Base-by-base conservation (phyloP, 345 rosid species). In the Durio zibethinus region DNA sequence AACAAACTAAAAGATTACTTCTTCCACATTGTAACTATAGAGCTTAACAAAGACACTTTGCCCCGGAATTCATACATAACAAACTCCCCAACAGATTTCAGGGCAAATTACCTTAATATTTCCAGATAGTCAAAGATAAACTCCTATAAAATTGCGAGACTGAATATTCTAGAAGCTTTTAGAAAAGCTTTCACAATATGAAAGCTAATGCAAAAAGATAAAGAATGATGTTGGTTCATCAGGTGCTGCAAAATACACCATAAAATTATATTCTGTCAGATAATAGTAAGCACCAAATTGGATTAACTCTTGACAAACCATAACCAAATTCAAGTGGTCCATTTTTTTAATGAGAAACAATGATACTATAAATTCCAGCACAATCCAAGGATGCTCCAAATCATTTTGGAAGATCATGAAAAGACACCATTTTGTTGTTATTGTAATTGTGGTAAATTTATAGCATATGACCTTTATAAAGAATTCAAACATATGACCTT, bases 121-220 rank as follows among this genome's bases (percentile, higher is more conserved):
- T 65, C 71, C 67, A n/a, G 7, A 10, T 65, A 10, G 29, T n/a
- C 29, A n/a, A 65, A 10, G 27, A 36, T 31, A 38, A 65, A 38
- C 74, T 50, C 42, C 43, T 50, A 65, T 1, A 50, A 48, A 48
- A 42, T 45, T 65, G 29, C 27, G 9, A n/a, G 27, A 7, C 48
- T 65, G 47, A 38, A 65, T 38, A 65, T 65, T 38, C 25, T 36
- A 38, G 16, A 65, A n/a, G 71, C 15, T 38, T 65, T 65, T 7
- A 10, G 9, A 1, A 5, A 62, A 5, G 40, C 40, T 62, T 65
- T n/a, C 29, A 3, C 29, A n/a, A 36, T 9, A 10, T 38, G 48
- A 65, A 65, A 38, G 71, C 27, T n/a, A n/a, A 65, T n/a, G 71
- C 8, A 48, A 70, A 70, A 29, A 27, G 60, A 71, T 21, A 71